phyloP scores from a whole-genome alignment of 2,329 filamentous ascomycete species.

The Dactylonectria macrodidyma region DNA sequence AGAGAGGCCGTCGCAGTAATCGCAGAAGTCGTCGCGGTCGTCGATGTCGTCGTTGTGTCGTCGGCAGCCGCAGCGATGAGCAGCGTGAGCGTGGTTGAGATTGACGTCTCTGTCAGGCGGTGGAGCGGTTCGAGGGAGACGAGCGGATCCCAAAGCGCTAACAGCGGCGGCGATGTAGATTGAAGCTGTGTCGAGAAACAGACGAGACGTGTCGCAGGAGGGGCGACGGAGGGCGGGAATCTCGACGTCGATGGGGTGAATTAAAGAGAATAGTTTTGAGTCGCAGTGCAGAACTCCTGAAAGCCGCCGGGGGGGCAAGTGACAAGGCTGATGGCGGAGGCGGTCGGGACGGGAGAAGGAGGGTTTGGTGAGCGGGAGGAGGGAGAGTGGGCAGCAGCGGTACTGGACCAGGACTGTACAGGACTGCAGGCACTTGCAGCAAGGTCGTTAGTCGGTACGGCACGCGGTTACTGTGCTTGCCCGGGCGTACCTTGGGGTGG shows the following conservation, averaged over 20 bases:
- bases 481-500: neutral
- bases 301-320: slow-evolving; percentile 14
- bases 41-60: slow-evolving; percentile 19
- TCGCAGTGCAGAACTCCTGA: slow-evolving; percentile 22
- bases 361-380: slow-evolving; percentile 25
- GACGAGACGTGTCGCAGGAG: slow-evolving; percentile 7
- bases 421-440: neutral
- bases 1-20: slow-evolving; percentile 15
- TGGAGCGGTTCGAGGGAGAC: slow-evolving; percentile 47
- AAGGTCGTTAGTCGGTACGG: slow-evolving; percentile 11
- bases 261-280: slow-evolving; percentile 8
- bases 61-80: slow-evolving; percentile 36
- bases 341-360: slow-evolving; percentile 32
- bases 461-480: slow-evolving; percentile 10
- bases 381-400: slow-evolving; percentile 21
- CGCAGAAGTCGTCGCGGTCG: slow-evolving; percentile 12
- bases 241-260: slow-evolving; percentile 13
- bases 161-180: slow-evolving; percentile 24
- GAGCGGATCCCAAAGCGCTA: slow-evolving; percentile 42
- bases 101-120: slow-evolving; percentile 43
- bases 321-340: slow-evolving; percentile 32
- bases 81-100: slow-evolving; percentile 34
- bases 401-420: neutral
- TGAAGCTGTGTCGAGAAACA: slow-evolving; percentile 6
- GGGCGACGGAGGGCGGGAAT: neutral